These are phyloP conservation scores for Cyberlindnera maritima DNA, from an alignment of 805 yeast genomes.

Conservation along the genomic window DNA sequence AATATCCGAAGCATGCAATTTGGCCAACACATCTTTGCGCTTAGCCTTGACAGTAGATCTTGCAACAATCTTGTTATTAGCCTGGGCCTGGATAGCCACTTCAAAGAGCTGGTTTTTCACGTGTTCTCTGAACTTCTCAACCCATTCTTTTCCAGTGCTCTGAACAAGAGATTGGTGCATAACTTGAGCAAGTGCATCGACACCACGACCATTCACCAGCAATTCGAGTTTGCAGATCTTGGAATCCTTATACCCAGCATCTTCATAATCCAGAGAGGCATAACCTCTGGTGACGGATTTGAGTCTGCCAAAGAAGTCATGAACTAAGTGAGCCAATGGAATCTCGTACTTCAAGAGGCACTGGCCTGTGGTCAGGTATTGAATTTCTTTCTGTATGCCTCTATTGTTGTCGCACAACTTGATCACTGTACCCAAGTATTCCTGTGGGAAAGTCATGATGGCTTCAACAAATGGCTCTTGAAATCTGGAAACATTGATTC, in stretches of 20 bases:
- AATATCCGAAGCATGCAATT: conserved; percentile 89
- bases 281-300: conserved; percentile 90
- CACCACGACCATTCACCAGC: conserved; percentile 81
- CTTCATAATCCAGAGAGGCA: conserved; percentile 94
- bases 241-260: conserved; percentile 77
- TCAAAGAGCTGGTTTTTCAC: conserved; percentile 84
- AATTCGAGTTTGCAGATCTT: conserved; percentile 86
- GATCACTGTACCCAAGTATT: conserved; percentile 84
- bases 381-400: conserved; percentile 78
- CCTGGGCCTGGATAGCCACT: conserved; percentile 88
- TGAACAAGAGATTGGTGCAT: conserved; percentile 81
- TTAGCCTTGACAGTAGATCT: conserved; percentile 92
- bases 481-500: conserved; percentile 44
- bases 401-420: conserved; percentile 80
- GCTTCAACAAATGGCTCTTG: conserved; percentile 92
- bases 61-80: conserved; percentile 76
- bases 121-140: conserved; percentile 74
- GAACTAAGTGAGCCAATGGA: conserved; percentile 88
- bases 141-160: conserved; percentile 76
- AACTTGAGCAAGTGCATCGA: conserved; percentile 90
- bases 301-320: conserved; percentile 91
- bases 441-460: conserved; percentile 85
- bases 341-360: conserved; percentile 74
- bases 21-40: conserved; percentile 92
- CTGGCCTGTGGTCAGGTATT: conserved; percentile 76